Percentiles rank a stretch among this genome's conserved stretches.
phyloP scores from a whole-genome alignment of 345 rosid genomes.

The Eucalyptus erythrocorys region DNA sequence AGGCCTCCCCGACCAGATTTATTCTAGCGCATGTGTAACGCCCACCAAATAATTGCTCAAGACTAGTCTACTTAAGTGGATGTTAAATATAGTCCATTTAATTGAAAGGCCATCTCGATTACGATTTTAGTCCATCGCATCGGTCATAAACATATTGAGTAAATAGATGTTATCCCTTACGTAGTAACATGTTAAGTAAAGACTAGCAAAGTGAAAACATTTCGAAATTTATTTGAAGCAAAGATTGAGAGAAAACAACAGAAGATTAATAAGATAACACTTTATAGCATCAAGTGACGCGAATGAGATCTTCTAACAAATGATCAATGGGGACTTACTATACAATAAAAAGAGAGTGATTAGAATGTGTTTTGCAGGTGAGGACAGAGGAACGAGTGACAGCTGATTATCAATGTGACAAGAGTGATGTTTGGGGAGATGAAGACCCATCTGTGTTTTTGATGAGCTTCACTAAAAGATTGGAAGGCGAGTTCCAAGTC shows the following conservation, averaged over 20 bases:
- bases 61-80: background rate
- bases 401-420: slow-evolving; percentile 16
- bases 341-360: background rate
- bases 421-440: slow-evolving; percentile 17
- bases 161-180: background rate
- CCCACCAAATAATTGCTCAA: background rate
- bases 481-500: slow-evolving; percentile 52
- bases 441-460: slow-evolving; percentile 43
- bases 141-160: background rate
- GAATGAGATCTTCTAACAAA: background rate
- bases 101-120: background rate
- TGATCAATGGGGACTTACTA: background rate
- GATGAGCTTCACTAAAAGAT: background rate
- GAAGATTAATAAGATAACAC: background rate
- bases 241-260: background rate
- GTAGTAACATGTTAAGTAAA: too few species aligned
- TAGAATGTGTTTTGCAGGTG: slow-evolving; percentile 4
- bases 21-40: background rate
- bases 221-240: too few species aligned
- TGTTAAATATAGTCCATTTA: background rate
- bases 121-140: background rate
- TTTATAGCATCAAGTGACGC: background rate
- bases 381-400: slow-evolving; percentile 35
- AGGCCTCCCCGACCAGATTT: background rate
- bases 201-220: background rate